Base-by-base conservation (phyloP, 495 filamentous ascomycete genomes). In the Aspergillus mulundensis region DNA sequence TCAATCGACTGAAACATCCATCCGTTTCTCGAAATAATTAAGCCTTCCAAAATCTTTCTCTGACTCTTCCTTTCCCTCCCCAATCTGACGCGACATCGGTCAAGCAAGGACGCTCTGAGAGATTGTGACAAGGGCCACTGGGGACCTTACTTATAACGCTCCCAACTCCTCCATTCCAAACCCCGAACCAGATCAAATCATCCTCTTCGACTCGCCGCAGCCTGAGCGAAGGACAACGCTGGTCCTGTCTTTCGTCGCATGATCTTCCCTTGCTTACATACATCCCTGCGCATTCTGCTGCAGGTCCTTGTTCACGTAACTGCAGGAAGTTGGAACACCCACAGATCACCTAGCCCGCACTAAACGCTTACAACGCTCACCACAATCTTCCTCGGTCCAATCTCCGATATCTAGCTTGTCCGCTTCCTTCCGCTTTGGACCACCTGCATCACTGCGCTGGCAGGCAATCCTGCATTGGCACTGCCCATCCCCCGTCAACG, bases 381-480 rank as follows among this genome's bases (percentile, higher is more conserved):
- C 59, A 63, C 45, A n/a, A 51, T 53, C 56, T 30, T 55, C 57
- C 61, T 71, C 65, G 64, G 63, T 56, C 60, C 66, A 64, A 60
- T 67, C 69, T 58, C 71, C 64, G 67, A 73, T 71, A 72, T 60
- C 59, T 69, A 72, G 61, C 59, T 69, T 64, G 51, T 54, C 49
- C 60, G 70, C 58, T 52, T 20, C 59, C 66, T 75, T 70, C 73
- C 73, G 41, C 53, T 72, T 76, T 72, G 56, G 73, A 74, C 64
- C 64, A 56, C 64, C 65, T 76, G 73, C 73, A 73, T 72, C 62
- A 67, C 66, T 76, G 70, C 63, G 70, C 60, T 73, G 71, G 68
- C 73, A 70, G 66, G 65, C 68, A 68, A 69, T 64, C 58, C 62
- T 64, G 62, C 62, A 64, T 64, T 53, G 44, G 61, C 61, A 59